phyloP scores from a whole-genome alignment of 441 rosid genomes.

The Erodium chrysanthum region DNA sequence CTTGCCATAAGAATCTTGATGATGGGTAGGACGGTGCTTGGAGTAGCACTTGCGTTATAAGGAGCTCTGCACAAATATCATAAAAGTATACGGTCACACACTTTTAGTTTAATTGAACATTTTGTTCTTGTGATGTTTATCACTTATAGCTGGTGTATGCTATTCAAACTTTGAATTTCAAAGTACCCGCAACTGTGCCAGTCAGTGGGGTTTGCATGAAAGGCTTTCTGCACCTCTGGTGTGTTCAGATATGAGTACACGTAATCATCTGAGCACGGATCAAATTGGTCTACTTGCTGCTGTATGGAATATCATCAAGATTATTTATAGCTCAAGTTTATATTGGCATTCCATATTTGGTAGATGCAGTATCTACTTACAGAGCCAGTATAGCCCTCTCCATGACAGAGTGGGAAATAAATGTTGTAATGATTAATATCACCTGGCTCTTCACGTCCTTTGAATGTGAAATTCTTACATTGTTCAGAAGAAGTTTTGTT shows the following conservation, averaged over 20 bases:
- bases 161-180: too few relatives aligned
- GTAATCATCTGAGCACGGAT: conserved; percentile 19
- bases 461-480: neutral
- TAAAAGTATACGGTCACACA: neutral
- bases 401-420: conserved; percentile 24
- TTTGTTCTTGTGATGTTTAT: neutral
- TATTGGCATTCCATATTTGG: neutral
- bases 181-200: conserved; percentile 18
- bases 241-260: conserved; percentile 20
- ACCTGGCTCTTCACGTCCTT: neutral
- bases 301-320: neutral
- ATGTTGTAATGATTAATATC: conserved; percentile 20
- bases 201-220: conserved; percentile 16
- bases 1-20: conserved; percentile 21
- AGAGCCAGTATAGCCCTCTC: neutral
- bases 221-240: conserved; percentile 23
- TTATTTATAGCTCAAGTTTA: neutral
- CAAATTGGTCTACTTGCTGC: conserved; percentile 16
- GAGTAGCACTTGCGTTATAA: conserved; percentile 12
- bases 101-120: neutral
- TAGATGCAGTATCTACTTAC: conserved; percentile 12
- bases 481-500: neutral
- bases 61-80: neutral
- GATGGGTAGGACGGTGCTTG: conserved; percentile 16
- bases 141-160: neutral